phyloP scores from a whole-genome alignment of 106 monocot species.

The Acorus gramineus region DNA sequence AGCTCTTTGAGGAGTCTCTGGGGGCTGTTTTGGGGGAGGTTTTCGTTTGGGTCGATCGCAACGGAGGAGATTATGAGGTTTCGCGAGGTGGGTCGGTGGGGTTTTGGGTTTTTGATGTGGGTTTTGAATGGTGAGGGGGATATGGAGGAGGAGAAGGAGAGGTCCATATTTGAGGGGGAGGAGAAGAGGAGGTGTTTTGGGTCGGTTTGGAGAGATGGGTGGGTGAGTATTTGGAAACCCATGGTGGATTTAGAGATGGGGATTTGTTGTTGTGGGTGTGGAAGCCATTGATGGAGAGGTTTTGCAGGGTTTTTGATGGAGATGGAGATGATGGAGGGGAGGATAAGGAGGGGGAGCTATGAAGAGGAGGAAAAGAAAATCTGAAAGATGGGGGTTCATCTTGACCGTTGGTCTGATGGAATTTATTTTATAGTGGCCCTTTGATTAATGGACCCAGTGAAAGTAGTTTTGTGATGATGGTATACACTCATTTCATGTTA shows the following conservation, averaged over 20 bases:
- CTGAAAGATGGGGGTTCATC: no score
- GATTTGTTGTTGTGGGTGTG: no score
- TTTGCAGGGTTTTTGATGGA: conserved; percentile 4
- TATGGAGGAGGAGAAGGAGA: conserved; percentile 55
- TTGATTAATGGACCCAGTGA: no score
- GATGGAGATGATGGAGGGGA: background rate
- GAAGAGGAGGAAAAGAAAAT: no score
- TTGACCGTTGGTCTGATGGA: no score
- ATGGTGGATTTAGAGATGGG: no score
- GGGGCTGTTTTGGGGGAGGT: conserved; percentile 61
- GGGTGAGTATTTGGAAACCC: no score
- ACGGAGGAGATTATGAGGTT: conserved; percentile 25
- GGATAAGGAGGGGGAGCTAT: background rate
- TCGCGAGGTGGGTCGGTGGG: background rate
- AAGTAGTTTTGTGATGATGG: no score
- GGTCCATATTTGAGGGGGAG: conserved; percentile 7
- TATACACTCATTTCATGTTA: no score
- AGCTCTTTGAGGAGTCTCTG: conserved; percentile 79
- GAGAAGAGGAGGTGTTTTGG: conserved; percentile 2
- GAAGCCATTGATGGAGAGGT: background rate
- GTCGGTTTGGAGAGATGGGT: no score
- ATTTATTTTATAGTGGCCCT: no score
- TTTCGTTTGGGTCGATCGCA: conserved; percentile 16
- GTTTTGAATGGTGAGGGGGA: conserved; percentile 10
- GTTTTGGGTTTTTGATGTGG: conserved; percentile 7